Conservation (phyloP, 805 yeast species). For the Monosporozyma solicola region DNA sequence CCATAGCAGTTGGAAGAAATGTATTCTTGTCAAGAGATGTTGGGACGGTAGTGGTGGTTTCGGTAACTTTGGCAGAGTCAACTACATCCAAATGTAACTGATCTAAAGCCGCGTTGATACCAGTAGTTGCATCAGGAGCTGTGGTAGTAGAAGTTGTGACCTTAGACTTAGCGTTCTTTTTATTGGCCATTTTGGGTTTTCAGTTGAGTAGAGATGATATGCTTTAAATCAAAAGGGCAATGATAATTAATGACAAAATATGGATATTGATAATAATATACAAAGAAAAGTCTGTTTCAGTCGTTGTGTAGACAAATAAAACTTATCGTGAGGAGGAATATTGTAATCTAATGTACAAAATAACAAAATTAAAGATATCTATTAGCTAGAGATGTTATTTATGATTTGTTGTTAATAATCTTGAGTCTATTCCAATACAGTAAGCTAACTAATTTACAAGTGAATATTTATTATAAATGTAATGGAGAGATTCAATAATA, state of each 20-base stretch:
- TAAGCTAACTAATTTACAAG: constrained; percentile 4
- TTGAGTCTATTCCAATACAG: neutral
- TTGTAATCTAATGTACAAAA: constrained; percentile 1
- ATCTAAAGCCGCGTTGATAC: constrained; percentile 26
- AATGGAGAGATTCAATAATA: constrained; percentile 1
- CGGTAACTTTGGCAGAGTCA: constrained; percentile 8
- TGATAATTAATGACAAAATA: neutral
- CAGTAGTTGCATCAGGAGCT: constrained; percentile 10
- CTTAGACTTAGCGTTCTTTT: neutral
- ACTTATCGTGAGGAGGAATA: neutral
- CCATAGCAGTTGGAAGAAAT: neutral
- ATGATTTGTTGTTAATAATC: neutral
- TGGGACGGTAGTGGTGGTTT: constrained; percentile 5
- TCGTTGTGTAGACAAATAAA: neutral
- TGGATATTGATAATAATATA: neutral
- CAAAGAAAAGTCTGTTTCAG: neutral
- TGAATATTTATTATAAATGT: constrained; percentile 4
- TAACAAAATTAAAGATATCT: neutral
- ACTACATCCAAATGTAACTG: constrained; percentile 22
- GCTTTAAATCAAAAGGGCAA: neutral
- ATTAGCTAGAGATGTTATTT: neutral
- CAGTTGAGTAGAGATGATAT: neutral
- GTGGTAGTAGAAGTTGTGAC: neutral
- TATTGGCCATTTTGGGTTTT: neutral
- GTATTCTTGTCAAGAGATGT: neutral